Evolutionary conservation across 345 rosid species (phyloP).

Genomic region (Corchorus olitorius): DNA sequence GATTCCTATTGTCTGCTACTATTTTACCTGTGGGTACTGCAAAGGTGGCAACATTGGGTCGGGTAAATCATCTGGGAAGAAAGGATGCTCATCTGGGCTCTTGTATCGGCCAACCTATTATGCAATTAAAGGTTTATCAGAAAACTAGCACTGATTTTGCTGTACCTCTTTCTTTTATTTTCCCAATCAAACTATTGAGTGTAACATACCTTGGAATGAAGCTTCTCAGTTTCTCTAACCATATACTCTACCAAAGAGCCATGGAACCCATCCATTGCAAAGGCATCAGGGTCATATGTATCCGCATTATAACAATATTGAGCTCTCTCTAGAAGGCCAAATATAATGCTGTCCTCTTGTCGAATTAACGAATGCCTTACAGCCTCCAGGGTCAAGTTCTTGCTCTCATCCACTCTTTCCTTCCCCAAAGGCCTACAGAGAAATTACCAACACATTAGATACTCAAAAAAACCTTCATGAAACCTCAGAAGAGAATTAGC

Average conservation of each 20-base stretch:
- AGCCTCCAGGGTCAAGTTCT: conserved; percentile 72
- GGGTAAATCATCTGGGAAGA: conserved; percentile 56
- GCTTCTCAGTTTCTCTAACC: conserved; percentile 81
- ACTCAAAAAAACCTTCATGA: background rate
- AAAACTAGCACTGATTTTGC: background rate
- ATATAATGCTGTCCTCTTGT: conserved; percentile 95
- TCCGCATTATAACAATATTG: conserved; percentile 80
- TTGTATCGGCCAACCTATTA: conserved; percentile 62
- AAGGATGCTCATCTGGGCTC: conserved; percentile 81
- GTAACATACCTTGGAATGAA: conserved; percentile 70
- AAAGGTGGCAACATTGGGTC: conserved; percentile 62
- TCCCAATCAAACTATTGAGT: conserved; percentile 31
- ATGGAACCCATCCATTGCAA: conserved; percentile 68
- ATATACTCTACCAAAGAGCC: conserved; percentile 89
- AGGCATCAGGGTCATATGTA: conserved; percentile 80
- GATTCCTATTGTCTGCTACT: background rate
- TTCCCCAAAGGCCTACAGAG: conserved; percentile 46
- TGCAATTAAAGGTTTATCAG: conserved; percentile 7
- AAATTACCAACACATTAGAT: conserved; percentile 2
- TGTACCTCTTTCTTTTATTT: background rate
- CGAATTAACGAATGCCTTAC: conserved; percentile 74
- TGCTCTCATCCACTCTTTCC: conserved; percentile 69
- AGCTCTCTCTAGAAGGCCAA: conserved; percentile 76
- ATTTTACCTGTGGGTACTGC: conserved; percentile 43
- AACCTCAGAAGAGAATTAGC: background rate